phyloP scores from a whole-genome alignment of 1,284 basidiomycete genomes.

The Cronartium quercuum region DNA sequence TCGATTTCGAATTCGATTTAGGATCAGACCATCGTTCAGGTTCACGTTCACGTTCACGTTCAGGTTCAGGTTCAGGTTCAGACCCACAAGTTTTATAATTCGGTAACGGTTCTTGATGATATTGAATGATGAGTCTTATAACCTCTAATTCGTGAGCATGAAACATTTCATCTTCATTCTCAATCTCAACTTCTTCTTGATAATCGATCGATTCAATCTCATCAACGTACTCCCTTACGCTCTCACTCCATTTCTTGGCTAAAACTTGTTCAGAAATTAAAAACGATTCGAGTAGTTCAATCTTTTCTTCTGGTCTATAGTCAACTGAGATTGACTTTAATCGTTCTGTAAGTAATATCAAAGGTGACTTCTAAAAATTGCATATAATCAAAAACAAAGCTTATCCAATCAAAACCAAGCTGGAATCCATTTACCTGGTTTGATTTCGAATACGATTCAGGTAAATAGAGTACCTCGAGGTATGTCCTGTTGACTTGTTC shows the following conservation, averaged over 20 bases:
- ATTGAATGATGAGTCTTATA: background rate
- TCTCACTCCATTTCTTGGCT: conserved; percentile 15
- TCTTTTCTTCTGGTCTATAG: background rate
- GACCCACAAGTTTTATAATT: background rate
- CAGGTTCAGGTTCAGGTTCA: background rate
- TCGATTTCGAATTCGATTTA: background rate
- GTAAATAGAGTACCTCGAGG: conserved; percentile 19
- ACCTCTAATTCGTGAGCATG: conserved; percentile 20
- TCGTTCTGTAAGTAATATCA: background rate
- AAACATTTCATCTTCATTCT: conserved; percentile 23
- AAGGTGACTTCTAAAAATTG: conserved; percentile 1
- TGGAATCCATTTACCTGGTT: too few relatives aligned
- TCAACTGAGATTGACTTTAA: background rate
- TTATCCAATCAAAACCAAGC: too few relatives aligned
- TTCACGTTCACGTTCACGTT: background rate
- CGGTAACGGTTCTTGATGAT: background rate
- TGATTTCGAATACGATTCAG: background rate
- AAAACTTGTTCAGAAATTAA: conserved; percentile 21
- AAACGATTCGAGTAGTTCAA: conserved; percentile 12
- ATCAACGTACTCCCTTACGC: background rate
- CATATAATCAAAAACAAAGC: background rate
- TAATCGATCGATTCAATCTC: background rate
- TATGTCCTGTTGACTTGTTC: background rate
- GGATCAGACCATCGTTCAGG: background rate
- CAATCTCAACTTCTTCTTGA: background rate